A percentile compares a stretch with the other conserved stretches of the same genome.
Conservation (phyloP, 106 monocot genomes). For the Allium fistulosum region DNA sequence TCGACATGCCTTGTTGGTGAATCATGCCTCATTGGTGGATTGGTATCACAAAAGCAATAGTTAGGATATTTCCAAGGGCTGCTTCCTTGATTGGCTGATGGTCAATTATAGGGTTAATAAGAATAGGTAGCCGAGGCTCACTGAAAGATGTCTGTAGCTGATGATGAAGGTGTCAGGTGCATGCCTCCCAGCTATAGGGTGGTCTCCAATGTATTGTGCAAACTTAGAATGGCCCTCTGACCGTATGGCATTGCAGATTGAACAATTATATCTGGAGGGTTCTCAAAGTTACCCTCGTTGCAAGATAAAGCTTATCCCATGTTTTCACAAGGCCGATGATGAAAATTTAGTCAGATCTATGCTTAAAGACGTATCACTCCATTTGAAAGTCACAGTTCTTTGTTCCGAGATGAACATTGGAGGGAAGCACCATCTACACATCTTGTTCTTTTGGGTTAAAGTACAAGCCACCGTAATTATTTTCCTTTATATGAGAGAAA, state of each 20-base stretch:
- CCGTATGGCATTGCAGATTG: slow-evolving; percentile 89
- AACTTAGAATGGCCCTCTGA: slow-evolving; percentile 83
- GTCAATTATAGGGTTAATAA: slow-evolving; percentile 82
- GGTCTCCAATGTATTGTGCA: slow-evolving; percentile 84
- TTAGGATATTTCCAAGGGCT: slow-evolving; percentile 84
- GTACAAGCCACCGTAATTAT: background rate
- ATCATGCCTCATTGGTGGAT: slow-evolving; percentile 58
- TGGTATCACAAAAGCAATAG: slow-evolving; percentile 85
- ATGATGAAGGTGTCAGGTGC: slow-evolving; percentile 87
- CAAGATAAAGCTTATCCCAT: slow-evolving; percentile 59
- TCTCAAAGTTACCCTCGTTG: slow-evolving; percentile 67
- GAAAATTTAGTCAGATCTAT: slow-evolving; percentile 33
- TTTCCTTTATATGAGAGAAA: too few relatives aligned
- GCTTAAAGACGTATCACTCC: slow-evolving; percentile 32
- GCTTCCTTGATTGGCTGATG: slow-evolving; percentile 94
- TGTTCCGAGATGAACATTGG: slow-evolving; percentile 21
- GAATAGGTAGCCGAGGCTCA: slow-evolving; percentile 86
- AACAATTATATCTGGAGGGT: slow-evolving; percentile 82
- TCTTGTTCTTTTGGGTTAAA: slow-evolving; percentile 22
- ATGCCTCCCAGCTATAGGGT: slow-evolving; percentile 89
- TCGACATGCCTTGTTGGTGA: slow-evolving; percentile 35
- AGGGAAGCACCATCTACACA: slow-evolving; percentile 25
- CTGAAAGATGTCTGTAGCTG: slow-evolving; percentile 90
- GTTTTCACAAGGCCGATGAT: slow-evolving; percentile 76
- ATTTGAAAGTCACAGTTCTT: slow-evolving; percentile 38